Conservation (phyloP, 148 eudicot species). For the Pharnaceum exiguum region DNA sequence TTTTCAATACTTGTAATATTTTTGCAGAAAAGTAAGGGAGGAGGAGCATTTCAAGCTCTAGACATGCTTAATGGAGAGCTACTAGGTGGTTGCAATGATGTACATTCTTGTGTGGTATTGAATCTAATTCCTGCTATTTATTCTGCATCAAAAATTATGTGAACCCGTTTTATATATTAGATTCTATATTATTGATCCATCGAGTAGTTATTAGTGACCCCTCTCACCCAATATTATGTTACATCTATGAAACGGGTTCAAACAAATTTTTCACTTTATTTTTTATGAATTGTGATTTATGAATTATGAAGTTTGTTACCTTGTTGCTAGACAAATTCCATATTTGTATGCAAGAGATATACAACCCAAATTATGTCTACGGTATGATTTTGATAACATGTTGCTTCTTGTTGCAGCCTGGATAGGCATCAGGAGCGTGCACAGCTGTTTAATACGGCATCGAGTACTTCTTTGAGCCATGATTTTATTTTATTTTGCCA, state of each 20-base stretch:
- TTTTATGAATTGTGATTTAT: too few species aligned
- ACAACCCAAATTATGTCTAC: too few species aligned
- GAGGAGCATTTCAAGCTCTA: slow-evolving; percentile 65
- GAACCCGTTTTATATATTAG: not conserved
- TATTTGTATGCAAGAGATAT: not conserved
- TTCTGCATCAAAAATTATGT: not conserved
- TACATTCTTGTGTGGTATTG: slow-evolving; percentile 44
- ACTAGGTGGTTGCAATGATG: slow-evolving; percentile 52
- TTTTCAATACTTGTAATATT: not conserved
- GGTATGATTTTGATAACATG: too few species aligned
- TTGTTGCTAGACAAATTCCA: not conserved
- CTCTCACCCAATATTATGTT: too few species aligned
- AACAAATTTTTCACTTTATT: too few species aligned
- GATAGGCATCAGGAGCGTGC: too few species aligned
- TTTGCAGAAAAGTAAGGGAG: slow-evolving; percentile 76
- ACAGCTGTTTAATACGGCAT: too few species aligned
- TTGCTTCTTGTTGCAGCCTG: too few species aligned
- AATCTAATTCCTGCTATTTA: not conserved
- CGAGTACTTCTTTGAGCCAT: too few species aligned
- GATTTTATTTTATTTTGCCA: too few species aligned
- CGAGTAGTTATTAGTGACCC: too few species aligned
- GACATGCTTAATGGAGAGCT: slow-evolving; percentile 69
- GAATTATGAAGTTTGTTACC: slow-evolving; percentile 1
- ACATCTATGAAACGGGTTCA: too few species aligned
- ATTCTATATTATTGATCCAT: not conserved